Base-by-base conservation (phyloP, 2,329 filamentous ascomycete species). In the Neofusicoccum sp. region DNA sequence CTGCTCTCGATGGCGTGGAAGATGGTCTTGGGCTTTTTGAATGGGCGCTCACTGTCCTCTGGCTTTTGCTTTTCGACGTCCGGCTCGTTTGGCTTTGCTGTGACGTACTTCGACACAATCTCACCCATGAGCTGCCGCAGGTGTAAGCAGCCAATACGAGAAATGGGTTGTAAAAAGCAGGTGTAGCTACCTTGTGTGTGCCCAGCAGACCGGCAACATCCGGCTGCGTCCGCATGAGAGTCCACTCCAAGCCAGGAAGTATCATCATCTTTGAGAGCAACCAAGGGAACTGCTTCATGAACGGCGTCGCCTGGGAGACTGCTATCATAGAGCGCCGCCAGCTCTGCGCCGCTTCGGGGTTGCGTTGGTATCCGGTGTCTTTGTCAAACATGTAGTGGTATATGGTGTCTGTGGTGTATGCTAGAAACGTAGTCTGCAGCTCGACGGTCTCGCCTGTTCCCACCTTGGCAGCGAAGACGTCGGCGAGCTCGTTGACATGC, bases 401-500 rank as follows among this genome's bases (percentile, higher is more conserved):
- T 7, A 69, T 63, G n/a, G 67, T 60, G 58, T 69, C 66, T 6
- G 64, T 65, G 3, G 47, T 48, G 6, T 60, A 59, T 16, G 36
- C 67, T 26, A 43, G 57, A 38, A 63, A 65, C 4, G 63, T 61
- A 16, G 45, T 64, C 43, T 64, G 58, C 34, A 65, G 38, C 2
- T 51, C 24, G 48, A 51, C 24, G 16, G 48, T 28, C 31, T 36
- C 31, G 31, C 8, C 48, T 2, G 2, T 38, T 36, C 34, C 31
- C n/a, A 36, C 30, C 31, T 51, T 33, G 5, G 31, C 14, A 14
- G 51, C 76, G 78, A 0, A 75, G 69, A 60, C 67, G 59, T 6
- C 65, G 65, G 26, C 73, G 62, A 49, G 71, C 72, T 44, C 73
- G 44, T 5, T 69, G 69, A 62, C 72, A 67, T 48, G 70, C 70